These are phyloP conservation scores for Lumnitzera littorea DNA, from an alignment of 345 rosid genomes.

Conservation along the genomic window DNA sequence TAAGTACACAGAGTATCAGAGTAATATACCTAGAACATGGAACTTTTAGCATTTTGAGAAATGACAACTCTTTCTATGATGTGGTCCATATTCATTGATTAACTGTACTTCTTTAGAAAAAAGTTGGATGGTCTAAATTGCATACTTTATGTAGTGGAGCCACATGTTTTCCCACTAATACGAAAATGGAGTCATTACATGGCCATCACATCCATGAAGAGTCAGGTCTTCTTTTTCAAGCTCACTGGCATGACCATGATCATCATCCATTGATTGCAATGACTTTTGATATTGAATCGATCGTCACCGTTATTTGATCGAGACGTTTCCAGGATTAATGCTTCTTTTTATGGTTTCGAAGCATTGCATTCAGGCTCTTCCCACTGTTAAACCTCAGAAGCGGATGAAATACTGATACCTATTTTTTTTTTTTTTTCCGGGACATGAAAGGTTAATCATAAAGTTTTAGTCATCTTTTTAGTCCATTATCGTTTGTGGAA, in stretches of 20 bases:
- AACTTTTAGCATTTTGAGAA: conserved; percentile 5
- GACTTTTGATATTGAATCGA: too few species aligned
- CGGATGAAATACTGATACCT: not conserved
- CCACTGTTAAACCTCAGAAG: too few species aligned
- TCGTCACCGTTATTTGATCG: too few species aligned
- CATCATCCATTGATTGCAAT: too few species aligned
- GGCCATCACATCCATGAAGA: conserved; percentile 6
- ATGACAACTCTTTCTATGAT: not conserved
- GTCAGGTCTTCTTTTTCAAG: not conserved
- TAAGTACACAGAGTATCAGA: not conserved
- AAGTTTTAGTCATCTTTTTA: conserved; percentile 3
- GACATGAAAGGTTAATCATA: not conserved
- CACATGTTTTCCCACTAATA: conserved; percentile 8
- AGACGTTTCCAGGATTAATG: too few species aligned
- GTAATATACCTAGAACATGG: conserved; percentile 12
- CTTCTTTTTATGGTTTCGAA: too few species aligned
- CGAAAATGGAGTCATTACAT: conserved; percentile 5
- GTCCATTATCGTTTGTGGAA: conserved; percentile 34
- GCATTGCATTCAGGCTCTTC: too few species aligned
- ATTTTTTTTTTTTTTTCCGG: not conserved
- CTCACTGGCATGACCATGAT: not conserved
- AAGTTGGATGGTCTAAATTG: conserved; percentile 23
- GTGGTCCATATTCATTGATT: not conserved
- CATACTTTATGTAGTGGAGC: conserved; percentile 20
- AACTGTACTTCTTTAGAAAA: conserved; percentile 5